Evolutionary conservation across 176 grass and related monocot species (phyloP).

Genomic region (Oryza australiensis): DNA sequence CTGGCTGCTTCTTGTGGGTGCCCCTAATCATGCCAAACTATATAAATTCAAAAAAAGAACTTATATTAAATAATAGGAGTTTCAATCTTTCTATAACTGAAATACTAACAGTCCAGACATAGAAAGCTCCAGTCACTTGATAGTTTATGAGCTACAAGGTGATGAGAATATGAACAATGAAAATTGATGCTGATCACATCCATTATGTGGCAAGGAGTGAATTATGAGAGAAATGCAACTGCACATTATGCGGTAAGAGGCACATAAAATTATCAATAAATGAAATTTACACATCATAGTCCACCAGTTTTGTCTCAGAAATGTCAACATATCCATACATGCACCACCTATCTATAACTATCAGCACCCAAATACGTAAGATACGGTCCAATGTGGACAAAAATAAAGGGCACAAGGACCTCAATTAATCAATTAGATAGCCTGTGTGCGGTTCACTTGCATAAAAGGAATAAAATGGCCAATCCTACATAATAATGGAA

Average conservation of each 20-base stretch:
- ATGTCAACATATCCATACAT: neutral
- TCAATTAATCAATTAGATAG: neutral
- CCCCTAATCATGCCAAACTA: neutral
- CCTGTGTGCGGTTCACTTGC: neutral
- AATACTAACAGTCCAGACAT: neutral
- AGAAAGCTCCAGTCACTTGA: conserved; percentile 1
- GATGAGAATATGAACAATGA: neutral
- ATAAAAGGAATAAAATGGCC: neutral
- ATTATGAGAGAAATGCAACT: conserved; percentile 5
- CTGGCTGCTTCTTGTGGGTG: neutral
- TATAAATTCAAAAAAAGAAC: neutral
- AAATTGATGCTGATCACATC: neutral
- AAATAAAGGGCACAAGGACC: neutral
- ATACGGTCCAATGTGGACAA: neutral
- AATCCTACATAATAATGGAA: neutral
- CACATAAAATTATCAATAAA: conserved; percentile 7
- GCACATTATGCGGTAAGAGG: neutral
- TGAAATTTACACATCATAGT: neutral
- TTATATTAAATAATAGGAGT: neutral
- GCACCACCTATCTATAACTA: neutral
- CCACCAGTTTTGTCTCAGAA: neutral
- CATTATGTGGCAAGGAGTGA: neutral
- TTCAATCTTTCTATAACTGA: neutral
- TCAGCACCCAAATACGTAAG: neutral
- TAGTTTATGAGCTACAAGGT: neutral